Evolutionary conservation across 140 eudicot species (phyloP), one percentile per base, ranked within the genome.

Genomic region (Ambrosia hybrid): DNA sequence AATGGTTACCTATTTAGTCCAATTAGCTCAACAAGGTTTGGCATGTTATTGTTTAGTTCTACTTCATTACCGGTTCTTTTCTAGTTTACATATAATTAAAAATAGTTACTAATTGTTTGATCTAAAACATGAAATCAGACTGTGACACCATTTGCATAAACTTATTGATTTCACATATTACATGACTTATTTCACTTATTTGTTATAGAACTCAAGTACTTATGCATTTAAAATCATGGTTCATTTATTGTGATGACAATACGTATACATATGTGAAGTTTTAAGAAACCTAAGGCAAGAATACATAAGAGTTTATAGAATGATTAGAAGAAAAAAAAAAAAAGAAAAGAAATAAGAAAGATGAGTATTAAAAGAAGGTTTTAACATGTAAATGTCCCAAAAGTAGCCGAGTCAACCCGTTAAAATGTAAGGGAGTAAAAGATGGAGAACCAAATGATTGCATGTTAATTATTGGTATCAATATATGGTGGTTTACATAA

Each of bases 371-470:
- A 8, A n/a, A 10, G 13, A 37, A 26, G 75, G 66, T 5, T 17
- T 51, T 55, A 12, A 56, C 33, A 39, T 38, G 65, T 36, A 33
- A 69, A 33, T 68, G 37, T 68, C 26, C 9, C 5, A 12, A 53
- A 37, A 49, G 11, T 17, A 46, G 60, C 56, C 33, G n/a, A 30
- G 73, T 51, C 17, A 15, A 53, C 13, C 26, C 4, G 17, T 51
- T 64, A 6, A 17, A 26, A 60, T 46, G 36, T 30, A 73, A 14
- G 21, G 36, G 52, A 33, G 38, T 51, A 64, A 14, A 14, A 75
- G 49, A 67, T 67, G 73, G 68, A 75, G 68, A 46, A 76, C 74
- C 55, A 60, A 76, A 76, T 76, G 74, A 76, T 76, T 76, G 63
- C 70, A 11, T 67, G 61, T 11, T 67, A 76, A 57, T 76, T 67